Evolutionary conservation across 2,329 filamentous ascomycete species (phyloP), one percentile per base, ranked within the genome.

Genomic region (Phyllosticta ampelicida): DNA sequence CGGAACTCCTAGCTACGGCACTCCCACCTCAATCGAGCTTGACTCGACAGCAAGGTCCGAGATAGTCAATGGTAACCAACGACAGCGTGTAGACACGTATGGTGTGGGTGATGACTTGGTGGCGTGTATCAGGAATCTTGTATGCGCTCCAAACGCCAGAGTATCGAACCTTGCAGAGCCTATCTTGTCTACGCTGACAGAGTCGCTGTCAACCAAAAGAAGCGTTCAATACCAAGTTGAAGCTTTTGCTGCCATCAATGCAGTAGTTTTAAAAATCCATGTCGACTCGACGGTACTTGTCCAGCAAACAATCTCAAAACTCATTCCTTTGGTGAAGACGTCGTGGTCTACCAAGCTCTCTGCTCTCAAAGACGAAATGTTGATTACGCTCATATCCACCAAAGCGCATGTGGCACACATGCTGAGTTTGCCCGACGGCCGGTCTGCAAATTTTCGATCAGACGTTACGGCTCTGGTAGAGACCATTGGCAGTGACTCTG

Each of bases 291-390:
- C 85, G 13, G 70, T 76, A 0, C 76, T 90, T 55, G 82, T 86
- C 2, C 80, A 80, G 62, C 77, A 75, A 30, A 74, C 86, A 44
- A 78, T 86, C 16, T 74, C 77, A 57, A 78, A 81, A 6, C 69
- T 91, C 8, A 67, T 96, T 21, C 86, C 89, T 1, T 71, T 91
- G 51, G 83, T 96, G 62, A 82, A 81, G 58, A 80, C 82, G 54
- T 83, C 90, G 74, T 99, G 92, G 91, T 78, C 84, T 62, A 80
- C 81, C n/a, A 88, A 87, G 63, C 80, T 82, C 51, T 72, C 80
- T 23, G 79, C 80, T 13, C 63, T 94, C 54, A 84, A 86, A 63
- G 87, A 92, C 62, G 89, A 78, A 60, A 86, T 96, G 69, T 77
- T 95, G 30, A 84, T 84, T 63, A 83, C 83, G 1, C 74, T 96